Percentiles rank a stretch among this genome's conserved stretches.
phyloP scores from a whole-genome alignment of 2,329 filamentous ascomycete genomes.

The Sporothrix phasma region DNA sequence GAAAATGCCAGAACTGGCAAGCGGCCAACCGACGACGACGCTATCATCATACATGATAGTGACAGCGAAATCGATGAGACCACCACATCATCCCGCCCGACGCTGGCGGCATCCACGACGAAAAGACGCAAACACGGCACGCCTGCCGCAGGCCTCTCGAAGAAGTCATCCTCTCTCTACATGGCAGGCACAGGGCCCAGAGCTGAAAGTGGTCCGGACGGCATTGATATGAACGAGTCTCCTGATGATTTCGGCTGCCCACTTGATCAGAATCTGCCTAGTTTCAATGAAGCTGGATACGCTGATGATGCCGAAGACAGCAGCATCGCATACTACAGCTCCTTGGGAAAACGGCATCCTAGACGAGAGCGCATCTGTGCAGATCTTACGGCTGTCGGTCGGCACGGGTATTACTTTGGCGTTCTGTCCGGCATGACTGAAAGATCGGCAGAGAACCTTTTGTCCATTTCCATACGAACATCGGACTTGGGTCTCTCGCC shows the following conservation, averaged over 20 bases:
- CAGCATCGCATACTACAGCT: constrained; percentile 17
- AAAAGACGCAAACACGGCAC: background rate
- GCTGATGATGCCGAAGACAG: constrained; percentile 24
- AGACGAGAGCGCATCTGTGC: constrained; percentile 31
- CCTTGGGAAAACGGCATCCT: background rate
- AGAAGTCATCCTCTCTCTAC: background rate
- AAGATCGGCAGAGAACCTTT: constrained; percentile 33
- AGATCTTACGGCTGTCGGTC: constrained; percentile 52
- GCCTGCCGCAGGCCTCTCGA: background rate
- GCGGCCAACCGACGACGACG: background rate
- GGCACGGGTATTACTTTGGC: constrained; percentile 61
- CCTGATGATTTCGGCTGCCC: background rate
- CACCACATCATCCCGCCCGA: background rate
- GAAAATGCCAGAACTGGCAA: background rate
- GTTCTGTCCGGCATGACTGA: constrained; percentile 41
- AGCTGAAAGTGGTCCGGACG: background rate
- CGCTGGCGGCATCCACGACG: background rate
- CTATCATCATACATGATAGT: background rate
- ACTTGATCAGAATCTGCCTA: no score
- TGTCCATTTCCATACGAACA: constrained; percentile 61
- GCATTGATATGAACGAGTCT: background rate
- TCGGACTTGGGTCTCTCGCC: constrained; percentile 62
- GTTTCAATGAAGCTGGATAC: constrained; percentile 23
- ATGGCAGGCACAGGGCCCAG: background rate
- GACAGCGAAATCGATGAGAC: background rate